These are phyloP conservation scores for Vitis hybrid DNA, from an alignment of 177 flowering plant species.

Conservation along the genomic window DNA sequence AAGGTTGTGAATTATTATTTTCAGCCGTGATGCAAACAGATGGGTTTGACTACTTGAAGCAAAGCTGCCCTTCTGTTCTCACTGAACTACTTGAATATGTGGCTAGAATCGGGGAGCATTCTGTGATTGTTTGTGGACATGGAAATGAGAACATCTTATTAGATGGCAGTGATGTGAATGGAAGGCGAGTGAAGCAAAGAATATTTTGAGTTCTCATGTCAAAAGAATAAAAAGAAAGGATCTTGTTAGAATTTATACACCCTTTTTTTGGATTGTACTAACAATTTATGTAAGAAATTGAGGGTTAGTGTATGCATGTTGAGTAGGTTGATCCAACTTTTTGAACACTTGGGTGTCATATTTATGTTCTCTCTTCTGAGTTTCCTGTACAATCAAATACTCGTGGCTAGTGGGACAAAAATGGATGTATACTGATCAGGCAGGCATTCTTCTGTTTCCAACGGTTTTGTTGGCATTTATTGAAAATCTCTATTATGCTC, in stretches of 20 bases:
- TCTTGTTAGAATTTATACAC: conserved; percentile 8
- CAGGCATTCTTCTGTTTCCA: too few species aligned
- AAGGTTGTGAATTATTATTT: conserved; percentile 2
- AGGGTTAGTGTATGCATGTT: background rate
- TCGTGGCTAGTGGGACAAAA: too few species aligned
- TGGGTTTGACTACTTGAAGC: conserved; percentile 39
- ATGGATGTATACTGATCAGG: too few species aligned
- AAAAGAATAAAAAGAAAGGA: background rate
- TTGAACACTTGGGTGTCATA: too few species aligned
- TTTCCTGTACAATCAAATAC: too few species aligned
- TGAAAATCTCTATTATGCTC: too few species aligned
- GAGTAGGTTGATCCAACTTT: conserved; percentile 1
- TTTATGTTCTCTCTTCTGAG: too few species aligned
- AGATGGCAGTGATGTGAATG: conserved; percentile 37
- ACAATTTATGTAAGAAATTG: conserved; percentile 4
- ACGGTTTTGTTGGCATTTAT: too few species aligned
- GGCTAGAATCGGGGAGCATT: conserved; percentile 33
- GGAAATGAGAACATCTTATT: conserved; percentile 15
- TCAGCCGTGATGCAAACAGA: conserved; percentile 59
- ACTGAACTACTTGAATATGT: conserved; percentile 41
- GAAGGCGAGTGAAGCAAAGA: conserved; percentile 50
- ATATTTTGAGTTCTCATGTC: conserved; percentile 17
- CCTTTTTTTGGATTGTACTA: conserved; percentile 12
- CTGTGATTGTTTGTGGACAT: conserved; percentile 12
- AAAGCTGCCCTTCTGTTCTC: conserved; percentile 43